phyloP scores from a whole-genome alignment of 1,284 basidiomycete species.

The Leccinum laetum region DNA sequence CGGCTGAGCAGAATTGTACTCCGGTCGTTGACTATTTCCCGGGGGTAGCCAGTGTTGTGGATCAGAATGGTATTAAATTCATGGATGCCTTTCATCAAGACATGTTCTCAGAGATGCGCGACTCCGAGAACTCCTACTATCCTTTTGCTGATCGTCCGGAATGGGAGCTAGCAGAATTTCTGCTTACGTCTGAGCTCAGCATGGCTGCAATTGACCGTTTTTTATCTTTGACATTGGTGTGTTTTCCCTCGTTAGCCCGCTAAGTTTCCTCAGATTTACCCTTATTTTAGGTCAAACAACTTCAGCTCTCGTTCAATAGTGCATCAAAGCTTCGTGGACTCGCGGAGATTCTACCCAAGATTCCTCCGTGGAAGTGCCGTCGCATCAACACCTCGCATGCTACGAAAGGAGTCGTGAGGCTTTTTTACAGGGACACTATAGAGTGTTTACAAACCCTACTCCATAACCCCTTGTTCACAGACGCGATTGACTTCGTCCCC shows the following conservation, averaged over 20 bases:
- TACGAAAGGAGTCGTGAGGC: neutral
- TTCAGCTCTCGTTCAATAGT: neutral
- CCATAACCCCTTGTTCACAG: neutral
- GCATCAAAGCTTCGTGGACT: neutral
- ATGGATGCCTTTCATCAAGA: neutral
- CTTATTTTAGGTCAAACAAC: neutral
- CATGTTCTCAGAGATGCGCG: neutral
- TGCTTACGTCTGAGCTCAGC: neutral
- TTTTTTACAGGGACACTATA: neutral
- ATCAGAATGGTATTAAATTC: neutral
- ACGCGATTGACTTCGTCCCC: neutral
- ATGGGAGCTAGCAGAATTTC: slow-evolving; percentile 1
- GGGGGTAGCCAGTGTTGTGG: neutral
- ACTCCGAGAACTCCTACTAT: neutral
- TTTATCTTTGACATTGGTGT: neutral
- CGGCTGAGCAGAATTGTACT: neutral
- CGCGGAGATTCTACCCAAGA: neutral
- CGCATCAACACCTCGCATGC: neutral
- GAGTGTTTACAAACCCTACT: slow-evolving; percentile 1
- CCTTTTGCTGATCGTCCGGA: neutral
- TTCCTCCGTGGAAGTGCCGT: slow-evolving; percentile 1
- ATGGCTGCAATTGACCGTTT: neutral
- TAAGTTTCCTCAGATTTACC: neutral
- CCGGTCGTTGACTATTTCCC: neutral
- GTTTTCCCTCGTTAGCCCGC: neutral